phyloP scores from a whole-genome alignment of 2,329 filamentous ascomycete species.

The Akanthomyces lecanii region DNA sequence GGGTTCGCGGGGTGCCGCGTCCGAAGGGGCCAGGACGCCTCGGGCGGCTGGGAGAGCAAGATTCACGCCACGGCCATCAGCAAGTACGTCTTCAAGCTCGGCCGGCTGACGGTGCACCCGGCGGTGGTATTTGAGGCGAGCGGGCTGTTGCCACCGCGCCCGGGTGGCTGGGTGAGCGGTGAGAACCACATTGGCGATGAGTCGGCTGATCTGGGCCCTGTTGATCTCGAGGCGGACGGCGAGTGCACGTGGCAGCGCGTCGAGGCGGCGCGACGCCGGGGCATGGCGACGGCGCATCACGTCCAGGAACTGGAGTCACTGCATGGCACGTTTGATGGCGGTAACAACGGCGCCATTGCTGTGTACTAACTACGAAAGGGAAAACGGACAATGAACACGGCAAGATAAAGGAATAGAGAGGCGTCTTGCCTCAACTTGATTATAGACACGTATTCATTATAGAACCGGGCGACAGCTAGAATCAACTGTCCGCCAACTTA shows the following conservation, averaged over 20 bases:
- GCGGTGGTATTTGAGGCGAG: constrained; percentile 68
- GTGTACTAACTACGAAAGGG: constrained; percentile 40
- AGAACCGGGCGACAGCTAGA: background rate
- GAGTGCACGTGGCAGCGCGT: constrained; percentile 57
- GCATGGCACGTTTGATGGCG: constrained; percentile 50
- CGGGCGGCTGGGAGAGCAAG: constrained; percentile 53
- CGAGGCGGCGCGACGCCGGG: constrained; percentile 51
- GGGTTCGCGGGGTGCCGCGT: constrained; percentile 39
- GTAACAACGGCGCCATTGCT: constrained; percentile 48
- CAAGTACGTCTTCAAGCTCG: constrained; percentile 82
- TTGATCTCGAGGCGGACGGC: constrained; percentile 31
- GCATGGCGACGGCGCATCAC: constrained; percentile 51
- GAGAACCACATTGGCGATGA: constrained; percentile 39
- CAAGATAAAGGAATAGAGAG: background rate
- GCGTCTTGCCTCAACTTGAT: background rate
- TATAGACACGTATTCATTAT: constrained; percentile 1
- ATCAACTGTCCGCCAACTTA: background rate
- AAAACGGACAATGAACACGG: background rate
- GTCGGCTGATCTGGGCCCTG: constrained; percentile 34
- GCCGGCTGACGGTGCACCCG: constrained; percentile 78
- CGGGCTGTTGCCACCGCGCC: constrained; percentile 68
- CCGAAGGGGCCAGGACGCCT: constrained; percentile 34
- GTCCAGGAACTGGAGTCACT: constrained; percentile 55
- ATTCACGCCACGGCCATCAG: constrained; percentile 68
- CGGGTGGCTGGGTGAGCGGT: constrained; percentile 57